Conservation (phyloP, 2,329 filamentous ascomycete genomes). For the Davidsoniella eucalypti region DNA sequence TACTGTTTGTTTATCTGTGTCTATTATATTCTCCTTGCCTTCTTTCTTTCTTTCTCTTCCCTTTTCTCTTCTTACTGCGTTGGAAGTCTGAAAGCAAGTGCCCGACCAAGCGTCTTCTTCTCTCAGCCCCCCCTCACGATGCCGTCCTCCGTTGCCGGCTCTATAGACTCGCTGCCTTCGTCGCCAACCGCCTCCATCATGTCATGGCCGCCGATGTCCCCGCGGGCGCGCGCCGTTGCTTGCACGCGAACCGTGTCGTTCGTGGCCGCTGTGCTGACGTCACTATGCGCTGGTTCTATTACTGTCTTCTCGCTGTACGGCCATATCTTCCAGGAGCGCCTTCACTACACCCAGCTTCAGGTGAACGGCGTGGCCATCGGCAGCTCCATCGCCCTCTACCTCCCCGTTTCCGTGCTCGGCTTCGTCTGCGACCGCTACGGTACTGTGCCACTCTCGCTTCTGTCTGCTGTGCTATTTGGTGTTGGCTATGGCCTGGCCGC, state of each 20-base stretch:
- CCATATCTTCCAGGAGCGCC: constrained; percentile 68
- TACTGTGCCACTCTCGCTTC: constrained; percentile 57
- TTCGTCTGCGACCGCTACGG: constrained; percentile 84
- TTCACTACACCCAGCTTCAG: constrained; percentile 80
- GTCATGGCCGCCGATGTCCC: background rate
- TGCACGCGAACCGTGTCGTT: constrained; percentile 25
- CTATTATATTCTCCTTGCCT: background rate
- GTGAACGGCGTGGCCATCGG: constrained; percentile 83
- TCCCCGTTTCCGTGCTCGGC: constrained; percentile 78
- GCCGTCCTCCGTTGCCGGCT: background rate
- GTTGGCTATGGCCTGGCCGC: constrained; percentile 72
- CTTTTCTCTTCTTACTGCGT: background rate
- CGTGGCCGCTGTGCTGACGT: constrained; percentile 34
- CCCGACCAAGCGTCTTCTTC: background rate
- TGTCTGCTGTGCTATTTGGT: constrained; percentile 60
- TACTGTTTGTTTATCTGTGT: background rate
- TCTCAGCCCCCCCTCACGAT: background rate
- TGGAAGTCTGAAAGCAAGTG: background rate
- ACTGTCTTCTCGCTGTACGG: constrained; percentile 90
- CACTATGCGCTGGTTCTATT: constrained; percentile 76
- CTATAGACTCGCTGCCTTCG: constrained; percentile 1
- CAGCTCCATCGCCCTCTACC: constrained; percentile 75
- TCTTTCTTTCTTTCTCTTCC: background rate
- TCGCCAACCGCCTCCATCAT: constrained; percentile 2
- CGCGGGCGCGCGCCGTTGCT: background rate